Evolutionary conservation across 495 filamentous ascomycete species (phyloP).

Genomic region (Aspergillus wentii): DNA sequence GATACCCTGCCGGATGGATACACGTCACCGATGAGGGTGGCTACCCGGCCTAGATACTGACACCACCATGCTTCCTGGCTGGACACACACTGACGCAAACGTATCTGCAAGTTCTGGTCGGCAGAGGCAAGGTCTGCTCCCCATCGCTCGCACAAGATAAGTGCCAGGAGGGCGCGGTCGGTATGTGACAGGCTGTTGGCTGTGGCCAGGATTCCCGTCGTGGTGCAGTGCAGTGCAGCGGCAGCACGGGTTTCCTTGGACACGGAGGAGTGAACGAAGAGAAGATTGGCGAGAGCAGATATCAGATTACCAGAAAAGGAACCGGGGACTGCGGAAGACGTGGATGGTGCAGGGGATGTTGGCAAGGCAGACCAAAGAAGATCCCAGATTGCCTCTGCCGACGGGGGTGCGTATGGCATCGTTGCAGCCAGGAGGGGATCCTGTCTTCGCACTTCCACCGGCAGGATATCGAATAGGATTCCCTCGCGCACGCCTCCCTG

Average conservation of each 20-base stretch:
- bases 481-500: conserved; percentile 82
- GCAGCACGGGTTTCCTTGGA: conserved; percentile 51
- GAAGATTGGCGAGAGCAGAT: conserved; percentile 42
- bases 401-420: conserved; percentile 38
- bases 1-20: conserved; percentile 49
- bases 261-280: conserved; percentile 42
- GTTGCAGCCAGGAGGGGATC: conserved; percentile 63
- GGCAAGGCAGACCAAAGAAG: conserved; percentile 43
- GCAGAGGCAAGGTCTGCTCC: conserved; percentile 54
- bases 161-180: conserved; percentile 60
- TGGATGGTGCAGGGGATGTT: conserved; percentile 14
- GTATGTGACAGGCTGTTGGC: conserved; percentile 66
- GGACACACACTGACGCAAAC: conserved; percentile 37
- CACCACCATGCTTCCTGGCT: conserved; percentile 51
- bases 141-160: conserved; percentile 72
- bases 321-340: conserved; percentile 11
- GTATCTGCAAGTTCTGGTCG: conserved; percentile 35
- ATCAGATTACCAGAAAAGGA: conserved; percentile 39
- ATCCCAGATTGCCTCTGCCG: conserved; percentile 22
- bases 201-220: conserved; percentile 58
- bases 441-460: conserved; percentile 46
- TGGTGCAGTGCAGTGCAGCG: conserved; percentile 63
- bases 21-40: conserved; percentile 42
- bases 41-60: conserved; percentile 51
- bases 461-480: conserved; percentile 62